Conservation (phyloP, 2,329 filamentous ascomycete species). For the Fusarium guadeloupense region DNA sequence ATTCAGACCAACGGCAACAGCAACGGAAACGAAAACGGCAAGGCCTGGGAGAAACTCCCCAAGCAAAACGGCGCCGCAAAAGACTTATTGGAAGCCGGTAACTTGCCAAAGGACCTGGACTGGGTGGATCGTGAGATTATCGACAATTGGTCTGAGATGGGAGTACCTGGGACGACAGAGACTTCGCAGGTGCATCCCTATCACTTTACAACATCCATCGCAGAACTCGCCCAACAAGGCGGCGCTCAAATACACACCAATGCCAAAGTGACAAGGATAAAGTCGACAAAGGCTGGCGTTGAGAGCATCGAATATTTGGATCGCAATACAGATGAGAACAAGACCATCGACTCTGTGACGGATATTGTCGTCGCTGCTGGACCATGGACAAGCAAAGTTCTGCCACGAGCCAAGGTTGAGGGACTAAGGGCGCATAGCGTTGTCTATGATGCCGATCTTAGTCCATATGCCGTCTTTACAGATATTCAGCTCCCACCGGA, state of each 20-base stretch:
- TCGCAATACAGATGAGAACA: conserved; percentile 51
- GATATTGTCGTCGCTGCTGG: conserved; percentile 67
- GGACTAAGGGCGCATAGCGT: conserved; percentile 72
- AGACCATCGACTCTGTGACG: conserved; percentile 56
- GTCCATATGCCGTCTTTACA: conserved; percentile 84
- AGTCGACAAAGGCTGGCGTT: conserved; percentile 61
- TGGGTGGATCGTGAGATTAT: conserved; percentile 80
- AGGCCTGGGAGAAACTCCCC: conserved; percentile 69
- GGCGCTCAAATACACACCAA: conserved; percentile 75
- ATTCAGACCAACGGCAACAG: conserved; percentile 37
- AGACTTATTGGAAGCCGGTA: conserved; percentile 61
- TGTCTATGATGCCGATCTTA: conserved; percentile 71
- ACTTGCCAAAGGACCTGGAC: conserved; percentile 80
- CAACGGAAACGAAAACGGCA: conserved; percentile 44
- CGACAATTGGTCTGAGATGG: conserved; percentile 82
- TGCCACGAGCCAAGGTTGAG: conserved; percentile 66
- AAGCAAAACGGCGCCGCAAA: conserved; percentile 64
- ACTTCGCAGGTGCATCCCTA: conserved; percentile 95
- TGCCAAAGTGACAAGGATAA: conserved; percentile 73
- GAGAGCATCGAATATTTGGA: conserved; percentile 69
- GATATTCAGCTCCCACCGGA: conserved; percentile 77
- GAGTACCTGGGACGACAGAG: conserved; percentile 69
- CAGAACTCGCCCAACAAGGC: conserved; percentile 74
- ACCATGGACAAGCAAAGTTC: conserved; percentile 69
- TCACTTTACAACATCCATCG: conserved; percentile 88